Evolutionary conservation across 2,329 filamentous ascomycete species (phyloP).

Genomic region (Fusarium fujikuroi): DNA sequence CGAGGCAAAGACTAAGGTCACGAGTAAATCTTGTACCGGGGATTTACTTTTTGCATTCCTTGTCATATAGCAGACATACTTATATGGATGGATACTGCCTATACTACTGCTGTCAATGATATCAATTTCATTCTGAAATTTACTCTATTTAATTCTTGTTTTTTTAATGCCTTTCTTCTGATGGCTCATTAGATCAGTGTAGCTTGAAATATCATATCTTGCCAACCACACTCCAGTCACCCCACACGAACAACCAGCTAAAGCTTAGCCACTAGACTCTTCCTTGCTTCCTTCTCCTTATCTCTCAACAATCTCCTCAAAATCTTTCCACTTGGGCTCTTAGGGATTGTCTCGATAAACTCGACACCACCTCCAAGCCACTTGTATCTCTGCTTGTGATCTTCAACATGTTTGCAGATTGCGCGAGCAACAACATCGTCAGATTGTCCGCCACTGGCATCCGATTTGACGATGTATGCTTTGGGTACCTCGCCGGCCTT

Average conservation of each 20-base stretch:
- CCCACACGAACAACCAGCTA: background rate
- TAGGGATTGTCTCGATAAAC: background rate
- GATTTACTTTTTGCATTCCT: background rate
- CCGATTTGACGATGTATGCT: background rate
- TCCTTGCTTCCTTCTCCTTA: background rate
- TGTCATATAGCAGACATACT: too few relatives aligned
- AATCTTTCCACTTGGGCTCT: background rate
- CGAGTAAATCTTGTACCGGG: background rate
- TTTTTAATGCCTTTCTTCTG: accelerated
- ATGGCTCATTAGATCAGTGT: too few relatives aligned
- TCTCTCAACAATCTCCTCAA: accelerated
- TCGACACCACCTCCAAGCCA: background rate
- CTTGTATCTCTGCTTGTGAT: background rate
- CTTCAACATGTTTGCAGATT: background rate
- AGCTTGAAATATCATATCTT: accelerated
- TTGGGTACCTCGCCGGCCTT: background rate
- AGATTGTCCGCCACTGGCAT: accelerated
- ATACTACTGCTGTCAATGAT: too few relatives aligned
- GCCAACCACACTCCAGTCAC: too few relatives aligned
- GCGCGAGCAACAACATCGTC: background rate
- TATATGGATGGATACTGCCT: too few relatives aligned
- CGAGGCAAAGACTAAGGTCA: background rate
- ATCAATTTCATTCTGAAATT: background rate
- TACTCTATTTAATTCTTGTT: accelerated
- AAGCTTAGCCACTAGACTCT: background rate